These are phyloP conservation scores for Dioszegia aurantiaca DNA, from an alignment of 768 basidiomycete genomes.

Conservation along the genomic window DNA sequence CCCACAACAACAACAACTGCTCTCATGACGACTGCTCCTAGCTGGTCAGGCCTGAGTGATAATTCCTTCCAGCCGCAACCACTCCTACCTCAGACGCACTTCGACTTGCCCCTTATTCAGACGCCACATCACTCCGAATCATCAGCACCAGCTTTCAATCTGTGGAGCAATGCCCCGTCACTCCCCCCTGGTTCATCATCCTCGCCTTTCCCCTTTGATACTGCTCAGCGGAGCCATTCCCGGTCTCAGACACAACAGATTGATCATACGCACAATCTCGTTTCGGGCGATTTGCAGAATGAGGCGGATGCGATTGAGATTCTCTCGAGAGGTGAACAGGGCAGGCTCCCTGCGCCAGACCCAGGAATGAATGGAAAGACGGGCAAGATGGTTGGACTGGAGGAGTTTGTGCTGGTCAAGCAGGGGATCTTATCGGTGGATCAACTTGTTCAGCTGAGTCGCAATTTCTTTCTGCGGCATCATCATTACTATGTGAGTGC, in stretches of 20 bases:
- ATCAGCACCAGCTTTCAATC: neutral
- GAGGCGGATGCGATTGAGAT: slow-evolving; percentile 48
- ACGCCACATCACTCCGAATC: neutral
- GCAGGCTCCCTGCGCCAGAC: neutral
- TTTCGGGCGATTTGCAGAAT: slow-evolving; percentile 49
- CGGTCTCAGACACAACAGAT: neutral
- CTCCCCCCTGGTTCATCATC: neutral
- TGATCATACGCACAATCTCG: slow-evolving; percentile 41
- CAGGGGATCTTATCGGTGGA: slow-evolving; percentile 31
- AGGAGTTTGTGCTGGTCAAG: slow-evolving; percentile 37
- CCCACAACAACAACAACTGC: neutral
- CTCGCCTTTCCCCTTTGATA: neutral
- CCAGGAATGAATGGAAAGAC: no score
- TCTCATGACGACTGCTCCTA: no score
- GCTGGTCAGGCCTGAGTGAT: neutral
- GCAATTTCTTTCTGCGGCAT: slow-evolving; percentile 39
- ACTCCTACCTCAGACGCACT: neutral
- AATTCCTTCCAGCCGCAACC: neutral
- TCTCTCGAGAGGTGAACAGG: slow-evolving; percentile 29
- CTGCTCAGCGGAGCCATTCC: neutral
- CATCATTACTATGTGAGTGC: slow-evolving; percentile 47
- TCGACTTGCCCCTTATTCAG: no score
- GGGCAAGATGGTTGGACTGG: slow-evolving; percentile 1
- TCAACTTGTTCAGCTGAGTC: slow-evolving; percentile 29
- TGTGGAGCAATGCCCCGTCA: neutral